A percentile compares a stretch with the other conserved stretches of the same genome.
These are phyloP conservation scores for Hypoxylon sp. DNA, from an alignment of 2,329 filamentous ascomycete genomes.

Conservation along the genomic window DNA sequence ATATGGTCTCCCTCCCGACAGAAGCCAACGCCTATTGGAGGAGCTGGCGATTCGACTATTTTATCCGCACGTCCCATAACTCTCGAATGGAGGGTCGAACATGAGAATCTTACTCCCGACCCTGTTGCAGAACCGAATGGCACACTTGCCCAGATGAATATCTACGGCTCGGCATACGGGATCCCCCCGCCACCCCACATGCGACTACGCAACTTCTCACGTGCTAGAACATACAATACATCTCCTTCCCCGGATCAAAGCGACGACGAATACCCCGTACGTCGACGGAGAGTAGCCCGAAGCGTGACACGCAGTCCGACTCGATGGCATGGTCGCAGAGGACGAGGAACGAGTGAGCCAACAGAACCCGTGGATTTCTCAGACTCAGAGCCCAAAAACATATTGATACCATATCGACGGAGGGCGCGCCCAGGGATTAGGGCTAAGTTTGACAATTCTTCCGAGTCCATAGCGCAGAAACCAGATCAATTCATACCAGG, in stretches of 20 bases:
- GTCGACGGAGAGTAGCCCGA: not conserved
- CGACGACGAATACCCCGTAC: not conserved
- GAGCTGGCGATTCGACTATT: not conserved
- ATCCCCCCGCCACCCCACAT: not conserved
- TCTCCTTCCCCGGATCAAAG: not conserved
- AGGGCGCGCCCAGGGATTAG: not conserved
- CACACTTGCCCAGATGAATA: not conserved
- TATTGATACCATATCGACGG: not conserved
- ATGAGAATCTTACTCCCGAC: not conserved
- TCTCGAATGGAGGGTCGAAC: constrained; percentile 1
- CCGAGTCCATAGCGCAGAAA: not conserved
- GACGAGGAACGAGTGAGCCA: not conserved
- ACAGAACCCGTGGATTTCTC: not conserved
- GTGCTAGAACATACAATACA: not conserved
- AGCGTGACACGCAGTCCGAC: not conserved
- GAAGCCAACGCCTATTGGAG: not conserved
- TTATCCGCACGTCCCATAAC: constrained; percentile 1
- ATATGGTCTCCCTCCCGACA: not conserved
- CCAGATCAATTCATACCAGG: not conserved
- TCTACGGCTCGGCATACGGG: not conserved
- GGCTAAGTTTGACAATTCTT: not conserved
- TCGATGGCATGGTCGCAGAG: not conserved
- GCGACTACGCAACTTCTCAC: not conserved
- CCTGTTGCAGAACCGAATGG: not conserved
- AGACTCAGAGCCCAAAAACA: not conserved